These are phyloP conservation scores for Saturnispora kantuleensis DNA, from an alignment of 805 yeast genomes.

Conservation along the genomic window DNA sequence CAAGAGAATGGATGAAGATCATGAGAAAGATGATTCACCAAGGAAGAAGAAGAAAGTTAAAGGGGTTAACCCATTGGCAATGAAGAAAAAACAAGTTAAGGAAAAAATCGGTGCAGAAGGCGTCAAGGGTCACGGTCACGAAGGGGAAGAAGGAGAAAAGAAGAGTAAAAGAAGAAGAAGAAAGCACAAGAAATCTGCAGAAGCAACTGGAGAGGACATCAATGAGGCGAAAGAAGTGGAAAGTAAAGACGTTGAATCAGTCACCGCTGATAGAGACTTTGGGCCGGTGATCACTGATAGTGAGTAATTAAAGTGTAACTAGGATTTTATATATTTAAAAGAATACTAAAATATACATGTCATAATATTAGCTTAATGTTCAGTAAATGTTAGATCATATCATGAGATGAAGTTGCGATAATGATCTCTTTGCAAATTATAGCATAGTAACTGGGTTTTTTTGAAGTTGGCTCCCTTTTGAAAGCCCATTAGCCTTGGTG, in stretches of 20 bases:
- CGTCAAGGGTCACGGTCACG: not conserved
- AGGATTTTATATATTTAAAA: not conserved
- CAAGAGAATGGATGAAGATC: conserved; percentile 18
- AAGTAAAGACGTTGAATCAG: not conserved
- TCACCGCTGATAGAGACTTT: no score
- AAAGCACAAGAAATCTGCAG: not conserved
- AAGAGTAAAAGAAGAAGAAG: conserved; percentile 2
- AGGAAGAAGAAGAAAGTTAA: conserved; percentile 37
- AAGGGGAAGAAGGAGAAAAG: not conserved
- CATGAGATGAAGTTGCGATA: no score
- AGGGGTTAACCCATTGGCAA: conserved; percentile 85
- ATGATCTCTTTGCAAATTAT: no score
- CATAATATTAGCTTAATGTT: no score
- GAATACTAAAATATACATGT: not conserved
- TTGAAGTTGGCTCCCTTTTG: no score
- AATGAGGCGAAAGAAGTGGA: not conserved
- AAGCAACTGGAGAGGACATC: not conserved
- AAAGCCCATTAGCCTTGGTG: no score
- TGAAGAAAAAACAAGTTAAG: conserved; percentile 55
- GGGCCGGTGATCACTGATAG: no score
- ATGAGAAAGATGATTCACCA: conserved; percentile 16
- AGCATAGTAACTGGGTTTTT: no score
- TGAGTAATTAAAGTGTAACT: no score
- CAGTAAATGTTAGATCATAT: no score
- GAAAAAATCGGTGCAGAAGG: not conserved